Base-by-base conservation (phyloP, 2,329 filamentous ascomycete genomes). In the Blastomyces percursus region DNA sequence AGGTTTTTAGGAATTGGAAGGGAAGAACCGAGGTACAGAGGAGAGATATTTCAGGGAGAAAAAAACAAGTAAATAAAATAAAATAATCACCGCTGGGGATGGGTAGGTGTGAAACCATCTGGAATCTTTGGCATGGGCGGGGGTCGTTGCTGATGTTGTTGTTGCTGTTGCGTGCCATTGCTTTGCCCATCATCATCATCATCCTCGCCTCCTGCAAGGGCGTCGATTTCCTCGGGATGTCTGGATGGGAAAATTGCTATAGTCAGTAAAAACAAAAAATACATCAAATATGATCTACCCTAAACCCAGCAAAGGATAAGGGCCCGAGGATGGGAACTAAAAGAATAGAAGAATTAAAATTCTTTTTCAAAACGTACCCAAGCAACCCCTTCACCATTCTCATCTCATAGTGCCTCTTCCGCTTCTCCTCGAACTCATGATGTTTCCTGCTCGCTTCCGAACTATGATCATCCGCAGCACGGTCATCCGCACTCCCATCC, bases 361-460 rank as follows among this genome's bases (percentile, higher is more conserved):
- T 30, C n/a, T n/a, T n/a, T 58, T 48, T 46, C 54, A 50, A 63
- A 48, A 77, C 81, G 67, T 75, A 87, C 86, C 91, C 92, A 67
- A 99, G 83, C 61, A 97, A 78, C 71, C 87, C 84, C 71, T 94
- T 96, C 63, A 96, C 91, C 72, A 94, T 89, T 78, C 85, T 91
- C 94, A 99, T 99, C 81, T 99, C 94, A 77, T 99, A 99, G 77
- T 99, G 94, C 80, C 87, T 93, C 86, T 94, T 96, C 71, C 94
- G 85, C 80, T 91, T 82, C 78, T 90, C 82, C 78, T 96, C 92
- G 74, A 99, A 99, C 73, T 89, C 86, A 72, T 83, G 85, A 76
- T 99, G 94, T 81, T 97, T 96, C 79, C 94, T 91, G 65, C 81
- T 81, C 73, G 96, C 92, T 74, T 96, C 91, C 51, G 77, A 74